phyloP scores from a whole-genome alignment of 306 rosid species.

The Dalbergia cultrata region DNA sequence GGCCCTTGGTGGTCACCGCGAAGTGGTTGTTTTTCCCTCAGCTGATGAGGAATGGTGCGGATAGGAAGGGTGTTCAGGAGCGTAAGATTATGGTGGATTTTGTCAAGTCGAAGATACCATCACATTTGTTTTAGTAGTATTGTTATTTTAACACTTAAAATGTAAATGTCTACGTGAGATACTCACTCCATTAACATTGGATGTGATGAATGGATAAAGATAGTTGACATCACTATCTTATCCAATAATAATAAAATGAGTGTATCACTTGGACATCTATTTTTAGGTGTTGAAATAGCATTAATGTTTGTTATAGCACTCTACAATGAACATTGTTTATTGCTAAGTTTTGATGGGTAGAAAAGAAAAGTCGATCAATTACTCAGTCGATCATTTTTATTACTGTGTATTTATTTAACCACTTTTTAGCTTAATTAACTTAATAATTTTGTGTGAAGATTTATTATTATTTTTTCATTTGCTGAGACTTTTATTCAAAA shows the following conservation, averaged over 20 bases:
- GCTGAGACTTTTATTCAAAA: conserved; percentile 21
- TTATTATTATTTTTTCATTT: not conserved
- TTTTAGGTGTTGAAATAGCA: no score
- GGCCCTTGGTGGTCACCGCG: conserved; percentile 44
- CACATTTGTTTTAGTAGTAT: not conserved
- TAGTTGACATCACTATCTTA: no score
- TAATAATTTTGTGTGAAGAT: not conserved
- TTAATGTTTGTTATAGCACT: no score
- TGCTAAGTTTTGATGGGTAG: not conserved
- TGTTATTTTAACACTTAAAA: no score
- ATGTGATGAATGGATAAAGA: no score
- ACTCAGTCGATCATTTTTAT: no score
- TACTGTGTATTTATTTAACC: not conserved
- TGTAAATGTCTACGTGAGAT: no score
- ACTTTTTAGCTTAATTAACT: not conserved
- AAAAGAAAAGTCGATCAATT: no score
- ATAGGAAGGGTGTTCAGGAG: conserved; percentile 50
- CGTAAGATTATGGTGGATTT: conserved; percentile 44
- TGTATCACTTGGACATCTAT: no score
- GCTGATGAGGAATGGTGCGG: conserved; percentile 61
- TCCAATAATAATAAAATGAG: no score
- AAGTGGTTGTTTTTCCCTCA: conserved; percentile 75
- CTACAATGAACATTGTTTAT: no score
- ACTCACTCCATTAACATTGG: no score
- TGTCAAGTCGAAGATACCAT: conserved; percentile 27